phyloP scores from a whole-genome alignment of 1,139 yeast genomes.

The Geotrichum cucujoidarum region DNA sequence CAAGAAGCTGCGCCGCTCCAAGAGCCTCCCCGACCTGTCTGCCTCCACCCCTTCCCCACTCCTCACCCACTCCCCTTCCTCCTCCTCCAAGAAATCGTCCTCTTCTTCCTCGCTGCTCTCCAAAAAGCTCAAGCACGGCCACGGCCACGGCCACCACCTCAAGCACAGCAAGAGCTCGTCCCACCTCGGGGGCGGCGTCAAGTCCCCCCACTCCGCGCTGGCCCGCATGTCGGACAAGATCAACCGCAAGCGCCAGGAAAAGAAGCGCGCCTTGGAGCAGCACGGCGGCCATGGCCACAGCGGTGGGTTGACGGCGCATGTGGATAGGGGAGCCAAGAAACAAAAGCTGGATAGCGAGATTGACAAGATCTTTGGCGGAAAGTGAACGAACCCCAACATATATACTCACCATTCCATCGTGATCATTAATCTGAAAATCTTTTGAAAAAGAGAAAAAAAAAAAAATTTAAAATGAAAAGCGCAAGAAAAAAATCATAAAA shows the following conservation, averaged over 20 bases:
- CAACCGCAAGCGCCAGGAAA: constrained; percentile 2
- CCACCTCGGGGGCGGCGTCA: background rate
- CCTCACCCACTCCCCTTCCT: background rate
- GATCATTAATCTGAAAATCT: no score
- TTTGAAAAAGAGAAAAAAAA: no score
- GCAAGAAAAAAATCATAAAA: no score
- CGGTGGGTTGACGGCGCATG: background rate
- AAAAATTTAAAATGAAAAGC: no score
- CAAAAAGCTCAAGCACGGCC: constrained; percentile 1
- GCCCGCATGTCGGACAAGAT: constrained; percentile 17
- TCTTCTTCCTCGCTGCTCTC: background rate
- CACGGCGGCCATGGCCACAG: background rate
- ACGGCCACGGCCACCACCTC: background rate
- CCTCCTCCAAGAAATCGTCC: background rate
- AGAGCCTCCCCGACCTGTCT: constrained; percentile 3
- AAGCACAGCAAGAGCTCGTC: constrained; percentile 4
- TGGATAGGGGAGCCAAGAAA: constrained; percentile 10
- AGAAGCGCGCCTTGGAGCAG: constrained; percentile 6
- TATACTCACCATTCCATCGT: no score
- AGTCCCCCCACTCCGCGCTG: constrained; percentile 12
- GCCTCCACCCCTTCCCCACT: background rate
- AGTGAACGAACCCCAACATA: no score
- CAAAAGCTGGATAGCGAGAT: constrained; percentile 25
- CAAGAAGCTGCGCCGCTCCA: constrained; percentile 1
- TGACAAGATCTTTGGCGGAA: constrained; percentile 28